Base-by-base conservation (phyloP, 2,329 filamentous ascomycete genomes). In the Pyrenochaeta sp. region DNA sequence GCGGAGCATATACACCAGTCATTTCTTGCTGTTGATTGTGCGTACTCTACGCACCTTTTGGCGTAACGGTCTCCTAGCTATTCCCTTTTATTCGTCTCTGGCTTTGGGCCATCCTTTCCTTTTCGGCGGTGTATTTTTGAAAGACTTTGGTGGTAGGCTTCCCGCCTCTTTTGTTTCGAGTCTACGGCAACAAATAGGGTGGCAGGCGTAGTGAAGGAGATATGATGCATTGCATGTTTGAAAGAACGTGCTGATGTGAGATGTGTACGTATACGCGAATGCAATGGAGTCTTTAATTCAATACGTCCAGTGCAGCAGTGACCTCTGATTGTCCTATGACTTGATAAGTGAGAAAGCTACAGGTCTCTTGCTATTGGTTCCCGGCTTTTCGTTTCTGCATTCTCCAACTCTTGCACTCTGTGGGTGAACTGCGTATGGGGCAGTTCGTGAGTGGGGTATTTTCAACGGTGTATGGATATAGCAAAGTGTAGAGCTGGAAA, bases 91-190 rank as follows among this genome's bases (percentile, higher is more conserved):
- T 22, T 50, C 25, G 40, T 24, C 28, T 8, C 37, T 36, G 61
- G 58, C 63, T 54, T 58, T 36, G 46, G 50, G 56, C 54, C 59
- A 54, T 52, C 55, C 57, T 59, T 55, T 63, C 55, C 42, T 64
- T 19, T 59, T 59, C 47, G 39, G 50, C 9, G 24, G 30, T 54
- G 56, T 58, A 54, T 54, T 54, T 45, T 54, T 49, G 50, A 58
- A 54, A 43, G 46, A 40, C 13, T 19, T 52, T 54, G 24, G 34
- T 54, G 30, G 39, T 40, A 42, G 40, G 42, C 43, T 0, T 83
- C 54, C 46, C 10, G 27, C 5, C 46, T 15, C 8, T 37, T 53
- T 59, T 55, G 53, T 56, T 51, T 59, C 59, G 59, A 59, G 59
- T 62, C 59, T 62, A 62, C 59, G 52, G 46, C 42, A 56, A 56